Evolutionary conservation across 139 green algal genomes (phyloP).

Genomic region (Eudorina sp.): DNA sequence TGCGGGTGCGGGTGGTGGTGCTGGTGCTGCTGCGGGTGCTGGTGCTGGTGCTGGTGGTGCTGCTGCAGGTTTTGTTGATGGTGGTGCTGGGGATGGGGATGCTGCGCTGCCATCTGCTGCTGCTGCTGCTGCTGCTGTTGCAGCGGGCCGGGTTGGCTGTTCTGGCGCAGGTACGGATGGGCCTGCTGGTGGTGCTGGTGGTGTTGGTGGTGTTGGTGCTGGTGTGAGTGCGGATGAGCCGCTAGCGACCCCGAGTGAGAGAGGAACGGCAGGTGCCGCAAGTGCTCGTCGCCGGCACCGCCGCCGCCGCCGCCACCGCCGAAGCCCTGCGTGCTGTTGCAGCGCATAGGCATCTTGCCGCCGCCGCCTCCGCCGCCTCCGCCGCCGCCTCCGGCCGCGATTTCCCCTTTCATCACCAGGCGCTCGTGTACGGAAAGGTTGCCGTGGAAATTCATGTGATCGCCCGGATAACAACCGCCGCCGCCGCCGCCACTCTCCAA

Average conservation of each 20-base stretch:
- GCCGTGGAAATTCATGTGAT: no score
- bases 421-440: no score
- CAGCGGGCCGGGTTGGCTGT: not conserved
- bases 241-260: not conserved
- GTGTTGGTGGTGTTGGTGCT: not conserved
- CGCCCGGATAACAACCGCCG: no score
- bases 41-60: not conserved
- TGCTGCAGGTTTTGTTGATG: not conserved
- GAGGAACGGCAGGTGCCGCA: not conserved
- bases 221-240: no score
- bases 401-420: no score
- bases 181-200: not conserved
- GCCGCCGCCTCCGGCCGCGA: no score
- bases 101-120: not conserved
- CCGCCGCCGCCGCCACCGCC: not conserved
- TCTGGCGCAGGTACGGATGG: not conserved
- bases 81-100: not conserved
- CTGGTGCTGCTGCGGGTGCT: not conserved
- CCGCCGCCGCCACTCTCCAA: no score
- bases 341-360: not conserved
- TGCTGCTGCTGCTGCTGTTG: not conserved
- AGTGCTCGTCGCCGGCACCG: not conserved
- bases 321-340: not conserved
- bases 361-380: not conserved
- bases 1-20: not conserved